Percentiles rank a stretch among this genome's conserved stretches.
Evolutionary conservation across 2,329 filamentous ascomycete species (phyloP).

Genomic region (Fusarium sacchari): DNA sequence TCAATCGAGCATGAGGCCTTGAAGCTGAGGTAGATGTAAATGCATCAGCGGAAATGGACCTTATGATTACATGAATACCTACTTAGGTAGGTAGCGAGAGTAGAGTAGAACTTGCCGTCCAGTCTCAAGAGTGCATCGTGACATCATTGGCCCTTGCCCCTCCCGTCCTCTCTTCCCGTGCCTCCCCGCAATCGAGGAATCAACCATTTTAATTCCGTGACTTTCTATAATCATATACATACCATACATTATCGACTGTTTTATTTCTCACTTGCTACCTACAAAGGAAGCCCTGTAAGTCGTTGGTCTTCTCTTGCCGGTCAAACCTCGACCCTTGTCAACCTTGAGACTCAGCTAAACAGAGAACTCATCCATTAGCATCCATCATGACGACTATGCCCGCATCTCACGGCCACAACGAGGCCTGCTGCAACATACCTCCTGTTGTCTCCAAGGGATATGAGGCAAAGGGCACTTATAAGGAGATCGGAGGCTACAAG

Average conservation of each 20-base stretch:
- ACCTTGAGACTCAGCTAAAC: not conserved
- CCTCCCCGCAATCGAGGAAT: constrained; percentile 24
- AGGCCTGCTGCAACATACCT: constrained; percentile 68
- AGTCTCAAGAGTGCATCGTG: constrained; percentile 5
- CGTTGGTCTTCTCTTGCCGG: too few species aligned
- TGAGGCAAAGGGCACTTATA: constrained; percentile 64
- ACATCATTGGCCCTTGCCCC: constrained; percentile 27
- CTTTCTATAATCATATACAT: not conserved
- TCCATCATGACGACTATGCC: constrained; percentile 60
- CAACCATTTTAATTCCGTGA: not conserved
- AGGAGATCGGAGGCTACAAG: constrained; percentile 65
- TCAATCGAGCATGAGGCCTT: not conserved
- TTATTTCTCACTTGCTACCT: not conserved
- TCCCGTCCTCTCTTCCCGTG: constrained; percentile 27
- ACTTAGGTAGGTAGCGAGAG: too few species aligned
- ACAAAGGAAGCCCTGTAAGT: not conserved
- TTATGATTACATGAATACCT: not conserved
- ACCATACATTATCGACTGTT: not conserved
- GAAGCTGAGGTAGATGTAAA: not conserved
- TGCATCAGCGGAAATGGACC: not conserved
- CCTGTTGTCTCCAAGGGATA: constrained; percentile 67
- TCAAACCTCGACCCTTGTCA: not conserved
- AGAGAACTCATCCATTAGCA: constrained; percentile 13
- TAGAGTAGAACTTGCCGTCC: not conserved
- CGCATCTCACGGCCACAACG: constrained; percentile 63